phyloP scores from a whole-genome alignment of 495 filamentous ascomycete genomes.

The Hypoxylon subgilvum region DNA sequence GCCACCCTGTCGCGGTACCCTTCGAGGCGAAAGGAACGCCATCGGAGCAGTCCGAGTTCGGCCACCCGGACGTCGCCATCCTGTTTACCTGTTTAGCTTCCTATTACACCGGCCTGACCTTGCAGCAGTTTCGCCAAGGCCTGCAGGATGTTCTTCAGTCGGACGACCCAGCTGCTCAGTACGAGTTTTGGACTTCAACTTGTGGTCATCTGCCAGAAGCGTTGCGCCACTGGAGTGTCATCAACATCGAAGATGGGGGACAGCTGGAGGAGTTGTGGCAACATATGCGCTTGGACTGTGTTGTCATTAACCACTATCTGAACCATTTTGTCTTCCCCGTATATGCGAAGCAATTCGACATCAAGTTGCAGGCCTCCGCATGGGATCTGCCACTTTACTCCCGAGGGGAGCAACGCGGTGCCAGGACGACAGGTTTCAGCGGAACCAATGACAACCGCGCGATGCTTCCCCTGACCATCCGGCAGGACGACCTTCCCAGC shows the following conservation, averaged over 20 bases:
- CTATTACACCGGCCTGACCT: conserved; percentile 54
- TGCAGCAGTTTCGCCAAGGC: conserved; percentile 47
- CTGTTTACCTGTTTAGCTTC: conserved; percentile 57
- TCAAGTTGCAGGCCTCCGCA: conserved; percentile 57
- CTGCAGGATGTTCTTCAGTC: conserved; percentile 52
- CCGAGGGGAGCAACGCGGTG: neutral
- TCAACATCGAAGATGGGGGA: conserved; percentile 56
- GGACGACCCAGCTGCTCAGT: conserved; percentile 57
- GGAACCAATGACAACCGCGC: conserved; percentile 59
- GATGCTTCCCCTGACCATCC: conserved; percentile 57
- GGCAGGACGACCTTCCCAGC: conserved; percentile 54
- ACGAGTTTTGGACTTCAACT: conserved; percentile 55
- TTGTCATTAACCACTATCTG: conserved; percentile 57
- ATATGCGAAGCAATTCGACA: conserved; percentile 58
- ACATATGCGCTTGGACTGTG: conserved; percentile 45
- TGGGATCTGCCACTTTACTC: conserved; percentile 58
- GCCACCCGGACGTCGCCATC: conserved; percentile 62
- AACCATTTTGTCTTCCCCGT: conserved; percentile 61
- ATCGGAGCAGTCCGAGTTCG: conserved; percentile 56
- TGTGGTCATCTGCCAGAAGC: conserved; percentile 48
- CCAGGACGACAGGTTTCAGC: conserved; percentile 9
- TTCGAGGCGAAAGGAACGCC: conserved; percentile 59
- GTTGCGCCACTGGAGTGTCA: conserved; percentile 51
- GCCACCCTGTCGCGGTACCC: conserved; percentile 50
- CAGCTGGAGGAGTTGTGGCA: conserved; percentile 53